Base-by-base conservation (phyloP, 192 early-diverging fungal genomes). In the Phycomyces blakesleeanus region DNA sequence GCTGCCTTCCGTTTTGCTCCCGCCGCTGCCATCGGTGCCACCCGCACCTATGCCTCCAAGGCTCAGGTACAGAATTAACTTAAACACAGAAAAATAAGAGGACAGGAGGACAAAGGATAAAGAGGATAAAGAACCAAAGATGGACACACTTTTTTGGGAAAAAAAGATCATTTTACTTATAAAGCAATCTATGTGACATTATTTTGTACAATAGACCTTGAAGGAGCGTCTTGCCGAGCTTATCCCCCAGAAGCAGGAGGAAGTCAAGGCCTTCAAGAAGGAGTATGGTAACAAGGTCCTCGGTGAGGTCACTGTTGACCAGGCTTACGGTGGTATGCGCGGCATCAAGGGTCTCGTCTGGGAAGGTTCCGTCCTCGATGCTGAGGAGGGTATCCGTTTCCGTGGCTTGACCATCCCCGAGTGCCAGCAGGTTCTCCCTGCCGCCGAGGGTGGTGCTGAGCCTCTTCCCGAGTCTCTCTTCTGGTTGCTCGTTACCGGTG, bases 371-470 rank as follows among this genome's bases (percentile, higher is more conserved):
- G 93, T 98, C 42, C 84, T 98, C 57, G 97, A 98, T 75, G 81
- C 97, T 57, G 88, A 97, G 54, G 97, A 98, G 84, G 97, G 97
- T 77, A 98, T 98, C 77, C 90, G 92, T 73, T 98, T 98, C 93
- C 95, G 93, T 75, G 93, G 91, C 55, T 77, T 87, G 72, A 93
- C 94, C 75, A 97, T 98, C 69, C 92, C 95, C 57, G 97, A 98
- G 74, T 96, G 94, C 80, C 95, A 96, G 80, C 77, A 89, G 78
- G 75, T 84, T 40, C 90, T 98, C 61, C 97, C 97, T 68, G 78
- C 82, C 66, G 93, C 93, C 70, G 82, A 87, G 54, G 89, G 85
- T 71, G 95, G 95, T 54, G 67, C 79, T 41, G 94, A 99, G 82
- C 94, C 95, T 61, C 88, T 96, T n/a, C 97, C 97, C 56, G 97